Evolutionary conservation across 2,329 filamentous ascomycete species (phyloP), one percentile per base, ranked within the genome.

Genomic region (Aspergillus transmontanensis): DNA sequence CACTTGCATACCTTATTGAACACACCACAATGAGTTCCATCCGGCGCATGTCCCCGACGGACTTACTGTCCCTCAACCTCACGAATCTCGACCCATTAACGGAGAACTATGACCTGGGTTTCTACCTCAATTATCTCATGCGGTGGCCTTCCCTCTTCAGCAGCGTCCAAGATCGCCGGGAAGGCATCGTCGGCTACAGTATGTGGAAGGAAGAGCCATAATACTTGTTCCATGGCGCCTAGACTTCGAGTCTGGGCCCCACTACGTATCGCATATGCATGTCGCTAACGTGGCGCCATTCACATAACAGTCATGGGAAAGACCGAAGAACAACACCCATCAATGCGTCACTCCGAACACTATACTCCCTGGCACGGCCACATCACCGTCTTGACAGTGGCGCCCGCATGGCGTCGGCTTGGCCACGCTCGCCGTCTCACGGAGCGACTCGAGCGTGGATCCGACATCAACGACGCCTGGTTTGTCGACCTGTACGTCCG

Each of bases 311-410:
- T 99, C 76, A 96, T 99, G 87, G 95, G 94, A 75, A 99, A 99
- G 82, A 87, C 96, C 64, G 94, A 98, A 82, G 89, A 93, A 67
- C 96, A 93, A 60, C 90, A 91, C 19, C 84, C 91, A 51, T 88
- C 89, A 59, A 87, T 91, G 76, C 85, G 87, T 64, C 88, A 88
- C 72, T 95, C 92, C 57, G 85, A 90, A 72, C 93, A 97, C 81
- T 96, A 96, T 81, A 90, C 97, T n/a, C 94, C 94, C n/a, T 98
- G 93, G 92, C 95, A 99, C 81, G 94, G 93, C 23, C 95, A 99
- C 80, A 96, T 99, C 75, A 99, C 95, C 5, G 95, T 94, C 41
- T 84, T 99, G 58, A 98, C 95, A 0, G 92, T 99, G 23, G 90
- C 94, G 0, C 95, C 95, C 0, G 88, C 90, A 61, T 93, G 93